These are phyloP conservation scores for Irpex sp. DNA, from an alignment of 1,284 basidiomycete genomes.

Conservation along the genomic window DNA sequence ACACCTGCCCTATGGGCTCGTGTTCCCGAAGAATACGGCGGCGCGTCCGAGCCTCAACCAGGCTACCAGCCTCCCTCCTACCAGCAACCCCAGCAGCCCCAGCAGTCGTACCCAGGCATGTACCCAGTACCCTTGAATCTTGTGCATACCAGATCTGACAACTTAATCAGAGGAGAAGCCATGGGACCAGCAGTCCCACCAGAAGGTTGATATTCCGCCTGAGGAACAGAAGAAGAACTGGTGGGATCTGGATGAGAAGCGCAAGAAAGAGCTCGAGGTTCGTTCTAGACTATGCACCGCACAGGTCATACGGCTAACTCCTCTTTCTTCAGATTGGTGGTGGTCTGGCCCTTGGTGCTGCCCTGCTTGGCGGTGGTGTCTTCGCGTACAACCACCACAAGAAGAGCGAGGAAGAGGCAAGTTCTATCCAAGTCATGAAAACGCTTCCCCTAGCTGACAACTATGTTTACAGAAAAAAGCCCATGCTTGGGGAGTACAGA, in stretches of 20 bases:
- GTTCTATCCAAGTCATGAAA: conserved; percentile 3
- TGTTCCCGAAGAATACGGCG: conserved; percentile 33
- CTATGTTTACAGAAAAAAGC: conserved; percentile 40
- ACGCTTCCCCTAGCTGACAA: not conserved
- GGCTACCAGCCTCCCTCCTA: conserved; percentile 21
- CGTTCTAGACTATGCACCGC: conserved; percentile 10
- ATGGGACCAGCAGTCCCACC: conserved; percentile 26
- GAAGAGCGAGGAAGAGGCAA: conserved; percentile 55
- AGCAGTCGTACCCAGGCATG: conserved; percentile 16
- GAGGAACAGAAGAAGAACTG: conserved; percentile 55
- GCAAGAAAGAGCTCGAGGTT: conserved; percentile 60
- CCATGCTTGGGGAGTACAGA: conserved; percentile 44
- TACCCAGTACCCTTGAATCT: not conserved
- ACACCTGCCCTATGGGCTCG: conserved; percentile 70
- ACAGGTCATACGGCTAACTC: not conserved
- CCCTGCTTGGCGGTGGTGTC: conserved; percentile 47
- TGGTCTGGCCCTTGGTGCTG: conserved; percentile 53
- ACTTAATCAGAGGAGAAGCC: conserved; percentile 12
- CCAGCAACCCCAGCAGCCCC: conserved; percentile 25
- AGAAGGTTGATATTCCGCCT: conserved; percentile 35
- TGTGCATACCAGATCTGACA: not conserved
- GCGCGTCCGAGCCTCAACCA: conserved; percentile 19
- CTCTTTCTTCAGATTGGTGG: conserved; percentile 50
- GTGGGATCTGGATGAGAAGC: conserved; percentile 49
- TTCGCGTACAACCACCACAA: conserved; percentile 54